Evolutionary conservation across 1,284 basidiomycete genomes (phyloP).

Genomic region (Papiliotrema terrestris): DNA sequence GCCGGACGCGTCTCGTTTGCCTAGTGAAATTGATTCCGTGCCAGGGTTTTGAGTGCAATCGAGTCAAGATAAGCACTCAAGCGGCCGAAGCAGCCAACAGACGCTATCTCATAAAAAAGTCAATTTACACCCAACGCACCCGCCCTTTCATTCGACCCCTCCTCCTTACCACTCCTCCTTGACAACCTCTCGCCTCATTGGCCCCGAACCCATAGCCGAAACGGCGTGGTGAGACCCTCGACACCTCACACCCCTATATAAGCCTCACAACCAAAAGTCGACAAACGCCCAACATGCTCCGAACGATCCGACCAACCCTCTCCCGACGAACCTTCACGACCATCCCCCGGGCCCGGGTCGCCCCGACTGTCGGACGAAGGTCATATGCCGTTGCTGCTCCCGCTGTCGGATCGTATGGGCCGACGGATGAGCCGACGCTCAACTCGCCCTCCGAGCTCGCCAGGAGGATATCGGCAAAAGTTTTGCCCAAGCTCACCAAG

Average conservation of each 20-base stretch:
- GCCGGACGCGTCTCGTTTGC: background rate
- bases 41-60: background rate
- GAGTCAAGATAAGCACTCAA: background rate
- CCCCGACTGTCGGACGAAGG: slow-evolving; percentile 3
- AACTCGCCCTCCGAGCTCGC: slow-evolving; percentile 91
- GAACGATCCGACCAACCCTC: slow-evolving; percentile 2
- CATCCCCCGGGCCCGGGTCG: background rate
- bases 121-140: background rate
- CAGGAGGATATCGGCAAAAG: slow-evolving; percentile 82
- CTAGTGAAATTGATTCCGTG: background rate
- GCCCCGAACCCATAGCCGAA: background rate
- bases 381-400: slow-evolving; percentile 66
- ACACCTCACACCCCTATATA: too few species aligned
- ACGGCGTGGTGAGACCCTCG: background rate
- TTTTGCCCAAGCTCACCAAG: slow-evolving; percentile 72
- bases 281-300: background rate
- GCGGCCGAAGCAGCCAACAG: too few species aligned
- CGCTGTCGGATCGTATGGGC: slow-evolving; percentile 67
- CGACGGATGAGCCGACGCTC: slow-evolving; percentile 71
- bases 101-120: too few species aligned
- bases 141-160: background rate
- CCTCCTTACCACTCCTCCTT: background rate
- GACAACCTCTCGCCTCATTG: background rate
- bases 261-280: too few species aligned
- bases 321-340: slow-evolving; percentile 5